Conservation (phyloP, 176 grass and related monocot species). For the Ananas comosus region DNA sequence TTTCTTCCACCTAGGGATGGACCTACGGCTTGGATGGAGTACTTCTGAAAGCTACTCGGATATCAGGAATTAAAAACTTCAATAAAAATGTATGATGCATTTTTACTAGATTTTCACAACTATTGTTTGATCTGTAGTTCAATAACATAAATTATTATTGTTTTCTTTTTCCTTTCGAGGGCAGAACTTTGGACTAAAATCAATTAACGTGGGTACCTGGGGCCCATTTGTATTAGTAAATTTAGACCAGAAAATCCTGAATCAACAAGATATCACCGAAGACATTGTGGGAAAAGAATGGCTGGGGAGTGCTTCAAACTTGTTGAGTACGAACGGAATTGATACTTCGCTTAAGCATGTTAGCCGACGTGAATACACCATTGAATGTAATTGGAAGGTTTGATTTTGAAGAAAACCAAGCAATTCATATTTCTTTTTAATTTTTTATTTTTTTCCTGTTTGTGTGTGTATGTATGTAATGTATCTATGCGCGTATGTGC, state of each 20-base stretch:
- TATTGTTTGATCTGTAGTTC: not conserved
- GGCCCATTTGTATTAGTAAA: slow-evolving; percentile 73
- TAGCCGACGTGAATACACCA: slow-evolving; percentile 78
- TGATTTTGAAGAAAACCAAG: not conserved
- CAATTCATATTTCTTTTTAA: not conserved
- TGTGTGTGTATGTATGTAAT: not conserved
- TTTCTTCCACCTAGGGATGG: slow-evolving; percentile 62
- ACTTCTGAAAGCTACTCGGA: slow-evolving; percentile 82
- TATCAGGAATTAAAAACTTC: slow-evolving; percentile 84
- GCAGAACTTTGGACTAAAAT: slow-evolving; percentile 74
- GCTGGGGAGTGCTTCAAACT: slow-evolving; percentile 67
- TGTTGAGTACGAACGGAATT: slow-evolving; percentile 58
- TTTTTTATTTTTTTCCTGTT: not conserved
- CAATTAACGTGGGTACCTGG: slow-evolving; percentile 68
- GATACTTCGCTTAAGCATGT: slow-evolving; percentile 60
- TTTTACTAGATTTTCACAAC: not conserved
- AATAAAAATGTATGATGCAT: slow-evolving; percentile 54
- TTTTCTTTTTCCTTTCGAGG: slow-evolving; percentile 14
- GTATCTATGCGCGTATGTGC: too few relatives aligned
- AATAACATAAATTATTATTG: slow-evolving; percentile 1
- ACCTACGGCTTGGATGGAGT: slow-evolving; percentile 88
- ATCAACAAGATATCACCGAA: slow-evolving; percentile 26
- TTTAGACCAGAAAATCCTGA: slow-evolving; percentile 30
- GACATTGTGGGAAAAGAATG: slow-evolving; percentile 60
- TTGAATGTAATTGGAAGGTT: slow-evolving; percentile 98